Conservation (phyloP, 805 yeast genomes). For the Candida maesae region DNA sequence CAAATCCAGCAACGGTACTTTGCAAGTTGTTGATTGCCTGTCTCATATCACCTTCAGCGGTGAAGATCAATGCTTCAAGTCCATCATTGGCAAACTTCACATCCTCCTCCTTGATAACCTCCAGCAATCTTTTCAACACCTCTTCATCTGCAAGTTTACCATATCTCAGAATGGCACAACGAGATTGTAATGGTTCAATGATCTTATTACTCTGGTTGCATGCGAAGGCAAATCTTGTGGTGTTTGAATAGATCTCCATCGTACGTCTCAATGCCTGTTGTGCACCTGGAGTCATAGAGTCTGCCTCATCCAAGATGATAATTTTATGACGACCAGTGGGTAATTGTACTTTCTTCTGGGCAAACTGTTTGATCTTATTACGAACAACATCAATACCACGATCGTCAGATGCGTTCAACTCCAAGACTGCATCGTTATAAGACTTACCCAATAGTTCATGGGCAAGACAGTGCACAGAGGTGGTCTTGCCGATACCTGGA, state of each 20-base stretch:
- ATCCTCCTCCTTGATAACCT: slow-evolving; percentile 64
- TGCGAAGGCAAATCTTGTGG: slow-evolving; percentile 98
- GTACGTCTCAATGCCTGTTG: slow-evolving; percentile 94
- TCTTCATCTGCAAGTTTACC: slow-evolving; percentile 80
- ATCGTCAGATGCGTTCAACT: slow-evolving; percentile 94
- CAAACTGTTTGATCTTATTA: slow-evolving; percentile 90
- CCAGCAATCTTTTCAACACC: slow-evolving; percentile 70
- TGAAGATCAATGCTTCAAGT: slow-evolving; percentile 83
- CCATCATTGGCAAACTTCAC: slow-evolving; percentile 87
- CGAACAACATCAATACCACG: slow-evolving; percentile 97
- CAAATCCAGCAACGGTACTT: slow-evolving; percentile 92
- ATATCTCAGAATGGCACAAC: slow-evolving; percentile 92
- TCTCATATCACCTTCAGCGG: slow-evolving; percentile 99
- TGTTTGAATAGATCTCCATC: slow-evolving; percentile 92
- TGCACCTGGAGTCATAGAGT: slow-evolving; percentile 96
- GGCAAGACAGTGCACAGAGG: slow-evolving; percentile 88
- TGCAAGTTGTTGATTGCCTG: slow-evolving; percentile 95
- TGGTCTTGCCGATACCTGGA: slow-evolving; percentile 98
- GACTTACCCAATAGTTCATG: slow-evolving; percentile 72
- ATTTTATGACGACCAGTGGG: slow-evolving; percentile 92
- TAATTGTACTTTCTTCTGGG: slow-evolving; percentile 84
- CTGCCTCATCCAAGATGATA: slow-evolving; percentile 91
- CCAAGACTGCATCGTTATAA: slow-evolving; percentile 80
- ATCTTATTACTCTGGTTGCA: slow-evolving; percentile 93
- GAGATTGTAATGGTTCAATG: slow-evolving; percentile 92